Percentiles rank a stretch among this genome's conserved stretches.
These are phyloP conservation scores for Dactylella cylindrospora DNA, from an alignment of 2,329 filamentous ascomycete genomes.

Conservation along the genomic window DNA sequence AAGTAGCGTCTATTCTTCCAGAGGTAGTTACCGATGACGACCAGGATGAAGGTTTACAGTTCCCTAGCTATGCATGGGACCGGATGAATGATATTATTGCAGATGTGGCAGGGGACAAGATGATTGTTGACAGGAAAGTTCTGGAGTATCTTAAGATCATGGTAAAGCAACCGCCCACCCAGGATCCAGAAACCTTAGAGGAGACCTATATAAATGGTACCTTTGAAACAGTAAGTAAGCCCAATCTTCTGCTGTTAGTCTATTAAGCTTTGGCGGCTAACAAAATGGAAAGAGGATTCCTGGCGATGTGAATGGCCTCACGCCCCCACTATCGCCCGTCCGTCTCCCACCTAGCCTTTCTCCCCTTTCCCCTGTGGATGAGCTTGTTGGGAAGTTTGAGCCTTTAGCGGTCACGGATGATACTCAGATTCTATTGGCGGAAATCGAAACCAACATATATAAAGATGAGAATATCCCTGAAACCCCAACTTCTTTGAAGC, in stretches of 20 bases:
- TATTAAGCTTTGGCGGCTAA: too few relatives aligned
- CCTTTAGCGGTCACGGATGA: not conserved
- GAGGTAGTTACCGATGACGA: conserved; percentile 1
- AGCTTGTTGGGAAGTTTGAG: not conserved
- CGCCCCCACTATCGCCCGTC: conserved; percentile 23
- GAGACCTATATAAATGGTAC: too few relatives aligned
- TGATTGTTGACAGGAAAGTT: conserved; percentile 21
- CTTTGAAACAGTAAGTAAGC: too few relatives aligned
- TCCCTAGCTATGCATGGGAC: conserved; percentile 28
- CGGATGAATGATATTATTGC: conserved; percentile 24
- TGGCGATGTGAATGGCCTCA: too few relatives aligned
- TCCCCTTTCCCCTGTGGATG: not conserved
- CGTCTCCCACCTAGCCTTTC: not conserved
- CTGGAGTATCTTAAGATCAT: conserved; percentile 21
- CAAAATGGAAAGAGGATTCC: too few relatives aligned
- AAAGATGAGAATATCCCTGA: not conserved
- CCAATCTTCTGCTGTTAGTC: too few relatives aligned
- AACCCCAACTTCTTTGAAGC: not conserved
- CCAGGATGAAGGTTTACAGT: conserved; percentile 13
- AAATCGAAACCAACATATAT: not conserved
- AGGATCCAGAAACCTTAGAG: too few relatives aligned
- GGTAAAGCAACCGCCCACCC: conserved; percentile 13
- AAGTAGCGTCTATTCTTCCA: not conserved
- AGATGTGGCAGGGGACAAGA: conserved; percentile 24
- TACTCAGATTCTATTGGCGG: not conserved